Evolutionary conservation across 305 asterid genomes (phyloP), one percentile per base, ranked within the genome.

Genomic region (Euphrasia arctica): DNA sequence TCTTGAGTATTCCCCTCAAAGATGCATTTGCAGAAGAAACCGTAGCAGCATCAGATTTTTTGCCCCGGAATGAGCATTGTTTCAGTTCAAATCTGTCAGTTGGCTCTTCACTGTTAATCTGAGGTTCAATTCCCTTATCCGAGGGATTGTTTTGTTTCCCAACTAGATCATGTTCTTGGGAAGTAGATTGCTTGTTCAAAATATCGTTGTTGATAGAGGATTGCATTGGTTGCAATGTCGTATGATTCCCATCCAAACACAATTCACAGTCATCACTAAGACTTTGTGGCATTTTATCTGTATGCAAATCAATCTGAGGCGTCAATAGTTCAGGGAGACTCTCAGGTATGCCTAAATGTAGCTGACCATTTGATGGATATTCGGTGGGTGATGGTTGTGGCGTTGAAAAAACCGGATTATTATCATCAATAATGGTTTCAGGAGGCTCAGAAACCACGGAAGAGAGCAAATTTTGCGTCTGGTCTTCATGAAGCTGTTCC

Each of bases 1-100:
- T 79, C 83, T 79, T 90, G 47, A 88, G 77, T 77, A 90, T 83
- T 60, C 97, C 96, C 76, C 73, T 86, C 13, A n/a, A 29, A 66
- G 70, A 66, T 66, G 65, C 65, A 36, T 60, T 62, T 31, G 15
- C 59, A 58, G 72, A 63, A 73, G 62, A 56, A 51, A 62, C 64
- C 52, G 67, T 57, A 63, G 42, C 41, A 49, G 66, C 63, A 31
- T 31, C 34, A 48, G 67, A 65, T 36, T 14, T 70, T 66, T 69
- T 73, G 5, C 0, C 25, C 31, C 31, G 70, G 51, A 54, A 41
- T 0, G 74, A 56, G 60, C 68, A 66, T 70, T 70, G 71, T 57
- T 64, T 63, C 41, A 45, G 58, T 28, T 61, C 12, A 72, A 72
- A 76, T 55, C 64, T 55, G 63, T 58, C 58, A 36, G 43, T 11